phyloP scores from a whole-genome alignment of 2,329 filamentous ascomycete genomes.

The Bipolaris bicolor region DNA sequence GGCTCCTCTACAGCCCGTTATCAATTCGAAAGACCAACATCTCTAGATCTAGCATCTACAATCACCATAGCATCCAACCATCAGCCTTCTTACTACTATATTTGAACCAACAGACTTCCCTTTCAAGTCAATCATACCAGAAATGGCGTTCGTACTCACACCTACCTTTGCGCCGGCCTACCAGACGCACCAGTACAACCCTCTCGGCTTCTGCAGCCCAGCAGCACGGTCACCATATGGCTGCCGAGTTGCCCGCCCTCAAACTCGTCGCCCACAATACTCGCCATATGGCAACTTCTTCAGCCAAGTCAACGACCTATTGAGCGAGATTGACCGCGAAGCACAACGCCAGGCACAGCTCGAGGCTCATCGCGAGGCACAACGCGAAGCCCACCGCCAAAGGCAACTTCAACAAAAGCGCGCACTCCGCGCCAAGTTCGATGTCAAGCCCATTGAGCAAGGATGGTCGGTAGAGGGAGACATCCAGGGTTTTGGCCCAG shows the following conservation, averaged over 20 bases:
- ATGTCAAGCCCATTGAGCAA: constrained; percentile 37
- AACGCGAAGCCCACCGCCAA: constrained; percentile 27
- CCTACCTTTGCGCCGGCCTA: constrained; percentile 42
- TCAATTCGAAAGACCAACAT: constrained; percentile 30
- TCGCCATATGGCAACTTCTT: constrained; percentile 43
- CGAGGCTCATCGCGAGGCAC: constrained; percentile 38
- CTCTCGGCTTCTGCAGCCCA: constrained; percentile 36
- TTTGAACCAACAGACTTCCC: constrained; percentile 5
- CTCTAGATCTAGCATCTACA: constrained; percentile 31
- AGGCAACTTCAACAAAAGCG: constrained; percentile 39
- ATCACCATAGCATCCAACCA: constrained; percentile 25
- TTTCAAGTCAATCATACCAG: constrained; percentile 9
- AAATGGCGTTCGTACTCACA: constrained; percentile 46
- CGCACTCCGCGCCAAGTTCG: constrained; percentile 39
- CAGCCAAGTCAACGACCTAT: constrained; percentile 40
- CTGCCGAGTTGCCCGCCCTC: constrained; percentile 25
- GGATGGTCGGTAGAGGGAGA: constrained; percentile 44
- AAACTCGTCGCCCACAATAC: constrained; percentile 27
- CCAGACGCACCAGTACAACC: constrained; percentile 36
- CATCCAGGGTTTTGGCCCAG: constrained; percentile 41
- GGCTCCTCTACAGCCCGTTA: constrained; percentile 29
- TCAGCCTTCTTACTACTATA: constrained; percentile 7
- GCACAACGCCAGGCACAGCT: constrained; percentile 28
- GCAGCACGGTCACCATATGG: constrained; percentile 26
- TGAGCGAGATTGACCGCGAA: constrained; percentile 42